Conservation (phyloP, 495 filamentous ascomycete species). For the Penicillium lagena region DNA sequence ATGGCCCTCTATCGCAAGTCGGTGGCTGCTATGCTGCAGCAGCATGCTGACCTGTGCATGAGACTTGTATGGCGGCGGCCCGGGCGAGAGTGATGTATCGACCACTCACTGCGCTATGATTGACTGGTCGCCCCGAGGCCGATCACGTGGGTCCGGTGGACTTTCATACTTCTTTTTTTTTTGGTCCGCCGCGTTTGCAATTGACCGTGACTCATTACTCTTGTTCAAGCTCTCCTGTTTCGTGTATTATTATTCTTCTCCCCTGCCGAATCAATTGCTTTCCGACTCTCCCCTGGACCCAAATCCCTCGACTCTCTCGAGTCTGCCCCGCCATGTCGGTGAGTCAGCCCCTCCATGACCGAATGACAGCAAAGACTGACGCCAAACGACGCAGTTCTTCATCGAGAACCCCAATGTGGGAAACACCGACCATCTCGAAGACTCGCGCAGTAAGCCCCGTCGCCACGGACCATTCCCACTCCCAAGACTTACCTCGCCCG, state of each 20-base stretch:
- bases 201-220: too few species aligned
- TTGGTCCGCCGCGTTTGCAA: not conserved
- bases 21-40: conserved; percentile 21
- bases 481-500: conserved; percentile 1
- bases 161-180: not conserved
- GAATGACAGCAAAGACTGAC: conserved; percentile 2
- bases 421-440: conserved; percentile 71
- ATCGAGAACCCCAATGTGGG: conserved; percentile 87
- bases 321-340: conserved; percentile 33
- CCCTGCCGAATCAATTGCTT: too few species aligned
- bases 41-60: conserved; percentile 27
- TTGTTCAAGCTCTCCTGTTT: too few species aligned
- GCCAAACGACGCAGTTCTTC: conserved; percentile 54
- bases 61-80: conserved; percentile 26
- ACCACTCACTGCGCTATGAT: conserved; percentile 11
- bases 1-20: conserved; percentile 27
- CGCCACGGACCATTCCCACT: conserved; percentile 3
- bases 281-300: not conserved
- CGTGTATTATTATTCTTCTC: too few species aligned
- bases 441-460: conserved; percentile 72
- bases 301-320: conserved; percentile 1
- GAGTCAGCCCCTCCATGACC: conserved; percentile 23
- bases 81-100: conserved; percentile 15
- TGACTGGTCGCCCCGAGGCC: conserved; percentile 9
- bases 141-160: conserved; percentile 10